Evolutionary conservation across 805 yeast genomes (phyloP).

Genomic region (Monosporozyma siamensis): DNA sequence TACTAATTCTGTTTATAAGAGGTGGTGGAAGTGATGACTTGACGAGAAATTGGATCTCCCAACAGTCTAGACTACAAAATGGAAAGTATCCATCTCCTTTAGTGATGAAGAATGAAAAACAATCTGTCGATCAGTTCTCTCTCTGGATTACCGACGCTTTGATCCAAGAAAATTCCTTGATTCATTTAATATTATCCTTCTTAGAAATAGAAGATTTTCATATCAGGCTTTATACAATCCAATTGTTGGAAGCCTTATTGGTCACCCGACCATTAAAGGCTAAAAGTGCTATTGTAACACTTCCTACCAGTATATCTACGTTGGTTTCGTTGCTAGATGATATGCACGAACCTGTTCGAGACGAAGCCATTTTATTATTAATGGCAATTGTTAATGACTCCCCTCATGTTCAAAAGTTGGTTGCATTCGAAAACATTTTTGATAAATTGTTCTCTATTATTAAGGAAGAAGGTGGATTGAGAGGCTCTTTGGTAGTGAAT

Average conservation of each 20-base stretch:
- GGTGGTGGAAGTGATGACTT: conserved; percentile 53
- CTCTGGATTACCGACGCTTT: conserved; percentile 93
- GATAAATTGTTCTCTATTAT: conserved; percentile 73
- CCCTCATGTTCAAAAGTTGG: conserved; percentile 79
- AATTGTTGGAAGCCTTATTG: conserved; percentile 73
- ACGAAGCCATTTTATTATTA: conserved; percentile 76
- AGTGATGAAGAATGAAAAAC: conserved; percentile 41
- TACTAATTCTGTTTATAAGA: conserved; percentile 69
- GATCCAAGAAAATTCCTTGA: conserved; percentile 43
- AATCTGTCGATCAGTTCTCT: conserved; percentile 69
- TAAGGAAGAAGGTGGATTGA: conserved; percentile 77
- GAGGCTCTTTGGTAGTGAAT: conserved; percentile 84
- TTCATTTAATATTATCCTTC: conserved; percentile 39
- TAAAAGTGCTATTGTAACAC: conserved; percentile 59
- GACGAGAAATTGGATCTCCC: conserved; percentile 63
- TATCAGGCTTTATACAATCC: conserved; percentile 69
- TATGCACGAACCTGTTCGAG: conserved; percentile 74
- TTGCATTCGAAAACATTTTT: conserved; percentile 90
- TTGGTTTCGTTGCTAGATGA: conserved; percentile 57
- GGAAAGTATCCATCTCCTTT: conserved; percentile 75
- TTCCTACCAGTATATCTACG: conserved; percentile 73
- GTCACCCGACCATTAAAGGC: conserved; percentile 66
- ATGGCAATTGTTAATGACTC: conserved; percentile 76
- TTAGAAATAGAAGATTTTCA: conserved; percentile 62
- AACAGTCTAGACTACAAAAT: conserved; percentile 61